phyloP scores from a whole-genome alignment of 306 rosid genomes.

The Trifolium pratense region DNA sequence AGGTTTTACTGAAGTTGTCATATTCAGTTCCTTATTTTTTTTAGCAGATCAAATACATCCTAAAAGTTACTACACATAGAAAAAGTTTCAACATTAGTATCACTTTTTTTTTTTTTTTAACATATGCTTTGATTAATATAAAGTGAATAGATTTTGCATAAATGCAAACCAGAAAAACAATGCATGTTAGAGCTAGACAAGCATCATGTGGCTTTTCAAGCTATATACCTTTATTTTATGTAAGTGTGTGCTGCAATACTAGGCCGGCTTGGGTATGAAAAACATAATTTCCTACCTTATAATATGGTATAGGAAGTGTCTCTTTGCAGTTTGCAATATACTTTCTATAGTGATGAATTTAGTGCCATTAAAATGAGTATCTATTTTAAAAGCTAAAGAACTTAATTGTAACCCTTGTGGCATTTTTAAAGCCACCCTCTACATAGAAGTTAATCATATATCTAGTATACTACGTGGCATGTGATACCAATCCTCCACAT shows the following conservation, averaged over 20 bases:
- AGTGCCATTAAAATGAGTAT: neutral
- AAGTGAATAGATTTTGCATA: neutral
- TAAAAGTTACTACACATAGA: too few species aligned
- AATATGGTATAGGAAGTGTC: neutral
- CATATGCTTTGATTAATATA: neutral
- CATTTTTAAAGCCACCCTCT: slow-evolving; percentile 16
- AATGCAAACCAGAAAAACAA: neutral
- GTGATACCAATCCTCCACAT: slow-evolving; percentile 1
- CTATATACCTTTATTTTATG: neutral
- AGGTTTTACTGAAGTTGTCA: too few species aligned
- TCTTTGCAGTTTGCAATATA: slow-evolving; percentile 29
- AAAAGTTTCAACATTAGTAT: too few species aligned
- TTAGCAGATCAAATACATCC: too few species aligned
- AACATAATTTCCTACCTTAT: neutral
- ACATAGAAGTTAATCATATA: neutral
- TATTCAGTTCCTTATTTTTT: too few species aligned
- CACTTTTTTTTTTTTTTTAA: too few species aligned
- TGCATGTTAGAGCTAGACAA: slow-evolving; percentile 1
- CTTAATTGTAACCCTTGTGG: neutral
- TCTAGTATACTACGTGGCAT: neutral
- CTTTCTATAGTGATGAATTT: slow-evolving; percentile 25
- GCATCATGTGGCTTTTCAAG: neutral
- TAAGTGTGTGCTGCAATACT: slow-evolving; percentile 14
- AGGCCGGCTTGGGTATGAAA: slow-evolving; percentile 4
- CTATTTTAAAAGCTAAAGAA: neutral